These are phyloP conservation scores for Ophiocytium majus DNA, from an alignment of 352 stramenopile species.

Conservation along the genomic window DNA sequence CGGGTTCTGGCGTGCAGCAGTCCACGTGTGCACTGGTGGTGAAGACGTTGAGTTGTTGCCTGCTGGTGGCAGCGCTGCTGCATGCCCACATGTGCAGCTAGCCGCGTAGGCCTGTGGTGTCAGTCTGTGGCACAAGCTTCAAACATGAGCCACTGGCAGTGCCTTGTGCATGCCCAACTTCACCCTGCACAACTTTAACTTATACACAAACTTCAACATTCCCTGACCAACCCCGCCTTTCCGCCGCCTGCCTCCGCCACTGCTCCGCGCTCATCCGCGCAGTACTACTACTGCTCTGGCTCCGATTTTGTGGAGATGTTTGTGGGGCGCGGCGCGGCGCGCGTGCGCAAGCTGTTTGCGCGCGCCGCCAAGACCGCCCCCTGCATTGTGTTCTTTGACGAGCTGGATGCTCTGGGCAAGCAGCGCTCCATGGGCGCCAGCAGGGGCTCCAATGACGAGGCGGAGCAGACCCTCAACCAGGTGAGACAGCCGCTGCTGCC, in stretches of 20 bases:
- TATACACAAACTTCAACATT: too few species aligned
- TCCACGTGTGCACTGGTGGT: background rate
- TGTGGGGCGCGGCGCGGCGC: slow-evolving; percentile 84
- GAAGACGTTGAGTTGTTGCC: background rate
- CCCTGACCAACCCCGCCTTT: too few species aligned
- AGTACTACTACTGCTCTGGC: slow-evolving; percentile 82
- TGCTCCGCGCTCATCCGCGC: background rate
- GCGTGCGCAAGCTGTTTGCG: slow-evolving; percentile 93
- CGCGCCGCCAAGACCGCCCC: slow-evolving; percentile 75
- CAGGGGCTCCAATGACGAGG: slow-evolving; percentile 71
- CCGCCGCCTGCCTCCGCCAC: background rate
- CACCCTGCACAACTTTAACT: too few species aligned
- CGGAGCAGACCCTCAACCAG: slow-evolving; percentile 83
- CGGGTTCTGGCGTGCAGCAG: background rate
- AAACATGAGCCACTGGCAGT: too few species aligned
- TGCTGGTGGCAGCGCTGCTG: too few species aligned
- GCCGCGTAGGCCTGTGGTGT: too few species aligned
- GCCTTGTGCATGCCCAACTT: too few species aligned
- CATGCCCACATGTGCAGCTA: too few species aligned
- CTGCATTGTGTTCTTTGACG: slow-evolving; percentile 97
- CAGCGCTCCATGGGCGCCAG: slow-evolving; percentile 67
- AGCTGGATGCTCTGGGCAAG: slow-evolving; percentile 95
- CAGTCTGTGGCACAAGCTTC: too few species aligned
- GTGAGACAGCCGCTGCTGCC: too few species aligned
- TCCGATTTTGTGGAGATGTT: slow-evolving; percentile 92